Base-by-base conservation (phyloP, 2,329 filamentous ascomycete species). In the Tothia fuscella region DNA sequence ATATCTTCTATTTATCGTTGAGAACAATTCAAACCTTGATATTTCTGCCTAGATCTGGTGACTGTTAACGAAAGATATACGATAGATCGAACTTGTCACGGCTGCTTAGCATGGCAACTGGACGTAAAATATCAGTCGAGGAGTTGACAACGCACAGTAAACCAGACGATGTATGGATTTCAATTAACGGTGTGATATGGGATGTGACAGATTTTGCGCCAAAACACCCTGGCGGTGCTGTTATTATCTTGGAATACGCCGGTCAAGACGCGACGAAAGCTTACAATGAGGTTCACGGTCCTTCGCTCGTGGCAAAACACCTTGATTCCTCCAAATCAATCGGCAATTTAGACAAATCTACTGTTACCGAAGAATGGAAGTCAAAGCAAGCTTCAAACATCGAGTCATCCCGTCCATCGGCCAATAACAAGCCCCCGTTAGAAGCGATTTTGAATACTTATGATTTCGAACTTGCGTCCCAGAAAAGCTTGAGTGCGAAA, bases 401-500 rank as follows among this genome's bases (percentile, higher is more conserved):
- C 25, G 39, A 41, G 21, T 41, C 39, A 12, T 19, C 39, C 13
- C 10, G 35, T 12, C 38, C 42, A 13, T 36, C 42, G 10, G 21
- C 21, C 10, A 14, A n/a, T 5, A 28, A 42, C 16, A 69, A 66
- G 53, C 66, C 67, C 3, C 59, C 65, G 9, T 53, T 71, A 16
- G 56, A 62, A 46, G 57, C 65, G 38, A 60, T 68, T 44, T 61
- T 70, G 49, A 68, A 64, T 49, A 52, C 63, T 10, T 60, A 70
- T 51, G 65, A 67, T 48, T 66, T 68, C 44, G 62, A 67, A 47
- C 49, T 56, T 3, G 57, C 62, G 6, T 64, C 65, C 5, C 48
- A 53, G 19, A 51, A 53, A 9, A 59, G 56, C 2, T 48, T 60
- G 24, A 55, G 51, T 6, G 53, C 55, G 38, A 64, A 65, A 47